Percentiles rank a stretch among this genome's conserved stretches.
These are phyloP conservation scores for Vitis vinifera DNA, from an alignment of 164 flowering plant genomes.

Conservation along the genomic window DNA sequence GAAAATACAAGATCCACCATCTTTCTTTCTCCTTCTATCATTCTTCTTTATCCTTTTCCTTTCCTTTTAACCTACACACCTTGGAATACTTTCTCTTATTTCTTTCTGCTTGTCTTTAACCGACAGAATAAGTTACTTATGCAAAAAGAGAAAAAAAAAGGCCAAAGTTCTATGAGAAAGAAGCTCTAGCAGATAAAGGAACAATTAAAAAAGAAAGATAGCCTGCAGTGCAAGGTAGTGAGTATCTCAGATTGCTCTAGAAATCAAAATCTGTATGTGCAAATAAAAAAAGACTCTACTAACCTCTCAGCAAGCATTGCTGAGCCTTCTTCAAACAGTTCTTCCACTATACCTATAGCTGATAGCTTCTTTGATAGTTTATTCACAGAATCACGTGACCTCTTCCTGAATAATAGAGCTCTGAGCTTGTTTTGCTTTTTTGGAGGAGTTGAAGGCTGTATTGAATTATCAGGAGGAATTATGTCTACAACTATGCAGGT, in stretches of 20 bases:
- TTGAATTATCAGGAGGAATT: slow-evolving; percentile 65
- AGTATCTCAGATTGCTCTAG: not conserved
- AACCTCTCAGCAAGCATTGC: slow-evolving; percentile 96
- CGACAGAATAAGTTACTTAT: not conserved
- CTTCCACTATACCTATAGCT: slow-evolving; percentile 76
- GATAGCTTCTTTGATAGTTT: slow-evolving; percentile 71
- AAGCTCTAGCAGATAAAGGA: not conserved
- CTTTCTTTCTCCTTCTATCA: not conserved
- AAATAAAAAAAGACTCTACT: slow-evolving; percentile 7
- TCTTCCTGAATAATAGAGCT: slow-evolving; percentile 60
- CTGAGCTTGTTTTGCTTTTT: slow-evolving; percentile 58
- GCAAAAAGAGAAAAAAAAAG: not conserved
- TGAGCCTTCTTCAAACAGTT: slow-evolving; percentile 91
- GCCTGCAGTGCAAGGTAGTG: not conserved
- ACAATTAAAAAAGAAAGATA: not conserved
- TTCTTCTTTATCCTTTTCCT: not conserved
- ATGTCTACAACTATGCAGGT: slow-evolving; percentile 91
- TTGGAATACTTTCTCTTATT: not conserved
- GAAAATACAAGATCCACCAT: not conserved
- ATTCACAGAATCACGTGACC: slow-evolving; percentile 45
- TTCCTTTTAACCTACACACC: not conserved
- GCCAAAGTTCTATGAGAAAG: not conserved
- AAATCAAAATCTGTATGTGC: not conserved
- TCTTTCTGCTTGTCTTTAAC: not conserved
- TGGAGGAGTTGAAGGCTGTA: slow-evolving; percentile 48